Conservation (phyloP, 2,329 filamentous ascomycete genomes). For the Dactylellina cionopaga region DNA sequence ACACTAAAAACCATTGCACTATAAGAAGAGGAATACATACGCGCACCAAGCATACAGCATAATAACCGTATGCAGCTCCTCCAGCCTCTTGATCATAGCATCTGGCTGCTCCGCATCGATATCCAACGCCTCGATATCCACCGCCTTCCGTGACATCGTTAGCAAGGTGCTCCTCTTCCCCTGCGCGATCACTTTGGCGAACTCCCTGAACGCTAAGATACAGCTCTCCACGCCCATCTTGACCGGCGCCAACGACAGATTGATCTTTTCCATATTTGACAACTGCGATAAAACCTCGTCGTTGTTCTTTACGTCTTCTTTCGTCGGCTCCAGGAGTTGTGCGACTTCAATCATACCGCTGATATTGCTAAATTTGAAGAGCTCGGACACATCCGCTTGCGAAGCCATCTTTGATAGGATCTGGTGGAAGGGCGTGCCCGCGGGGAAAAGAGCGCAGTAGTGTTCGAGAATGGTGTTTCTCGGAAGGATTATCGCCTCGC, state of each 20-base stretch:
- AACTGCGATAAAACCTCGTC: neutral
- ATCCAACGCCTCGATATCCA: constrained; percentile 80
- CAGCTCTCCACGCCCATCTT: constrained; percentile 64
- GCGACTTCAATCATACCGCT: constrained; percentile 73
- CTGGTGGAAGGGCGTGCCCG: constrained; percentile 81
- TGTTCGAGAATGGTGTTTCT: constrained; percentile 76
- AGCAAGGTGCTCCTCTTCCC: constrained; percentile 75
- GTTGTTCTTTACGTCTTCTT: constrained; percentile 65
- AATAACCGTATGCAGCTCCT: constrained; percentile 81
- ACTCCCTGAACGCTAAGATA: constrained; percentile 48
- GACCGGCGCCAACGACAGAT: constrained; percentile 77
- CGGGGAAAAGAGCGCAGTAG: constrained; percentile 84
- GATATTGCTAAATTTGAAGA: constrained; percentile 76
- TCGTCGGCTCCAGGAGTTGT: constrained; percentile 77
- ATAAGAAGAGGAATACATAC: constrained; percentile 54
- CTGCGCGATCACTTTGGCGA: constrained; percentile 70
- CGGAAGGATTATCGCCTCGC: constrained; percentile 75
- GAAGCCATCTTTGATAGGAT: constrained; percentile 80
- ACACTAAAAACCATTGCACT: constrained; percentile 5
- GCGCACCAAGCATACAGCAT: constrained; percentile 88
- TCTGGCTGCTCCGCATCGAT: constrained; percentile 58
- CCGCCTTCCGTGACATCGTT: constrained; percentile 68
- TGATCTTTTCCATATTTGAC: constrained; percentile 75
- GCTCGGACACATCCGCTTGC: constrained; percentile 70
- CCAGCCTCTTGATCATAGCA: constrained; percentile 71